Evolutionary conservation across 768 basidiomycete species (phyloP), one percentile per base, ranked within the genome.

Genomic region (Lentinula sp.): DNA sequence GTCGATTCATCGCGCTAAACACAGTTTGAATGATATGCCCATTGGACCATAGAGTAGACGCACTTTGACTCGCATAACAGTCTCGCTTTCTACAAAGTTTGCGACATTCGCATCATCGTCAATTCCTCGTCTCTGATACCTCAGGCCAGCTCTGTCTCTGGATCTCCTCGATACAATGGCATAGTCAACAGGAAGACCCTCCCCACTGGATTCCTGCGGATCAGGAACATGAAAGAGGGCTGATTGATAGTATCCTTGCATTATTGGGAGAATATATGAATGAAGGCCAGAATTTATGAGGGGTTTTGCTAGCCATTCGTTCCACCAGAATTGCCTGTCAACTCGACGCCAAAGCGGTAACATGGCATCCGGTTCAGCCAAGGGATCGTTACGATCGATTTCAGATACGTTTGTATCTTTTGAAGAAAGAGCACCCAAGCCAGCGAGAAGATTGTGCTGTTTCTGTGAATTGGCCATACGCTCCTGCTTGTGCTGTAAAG

Each of bases 81-180:
- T 89, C 75, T 98, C 95, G 0, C 93, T 94, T 73, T 98, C 93
- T 2, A 98, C 94, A 69, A 98, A 95, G 73, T 98, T 98, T 0
- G 94, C 95, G 3, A 95, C 95, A 69, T 92, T 83, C 5, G 94
- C 93, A 61, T 91, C 87, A 64, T 95, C 93, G 67, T 98, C 95
- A 57, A 98, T 85, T 1, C 97, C 97, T 67, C 97, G 80, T 46
- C 97, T 83, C 72, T 98, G 97, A 74, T 96, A 99, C 48, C 97
- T 81, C 65, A 98, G 76, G 1, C 97, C 97, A 5, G 95, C 93
- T 49, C 97, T 84, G 71, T 98, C 86, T 64, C 88, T 82, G 46
- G 93, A 93, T 12, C 97, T 77, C 43, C 97, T 80, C 2, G 95
- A 97, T 37, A 95, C 81, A 54, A 98, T 77, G 28, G 87, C 78